Percentiles rank a stretch among this genome's conserved stretches.
These are phyloP conservation scores for Coniochaeta sp. DNA, from an alignment of 2,329 filamentous ascomycete species.

Conservation along the genomic window DNA sequence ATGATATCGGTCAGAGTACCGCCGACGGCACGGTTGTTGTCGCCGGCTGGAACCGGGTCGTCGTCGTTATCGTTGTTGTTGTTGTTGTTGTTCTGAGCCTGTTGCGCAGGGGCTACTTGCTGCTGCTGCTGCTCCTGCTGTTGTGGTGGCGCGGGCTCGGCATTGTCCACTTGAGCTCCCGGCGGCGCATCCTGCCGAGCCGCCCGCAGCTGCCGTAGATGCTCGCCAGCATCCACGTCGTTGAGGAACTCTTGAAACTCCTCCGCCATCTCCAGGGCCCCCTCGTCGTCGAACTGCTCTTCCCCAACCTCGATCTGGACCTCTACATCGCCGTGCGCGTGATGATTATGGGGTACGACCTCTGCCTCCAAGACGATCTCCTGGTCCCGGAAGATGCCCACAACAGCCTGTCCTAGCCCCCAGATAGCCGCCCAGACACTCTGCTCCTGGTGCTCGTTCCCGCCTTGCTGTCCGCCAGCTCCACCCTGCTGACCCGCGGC, in stretches of 20 bases:
- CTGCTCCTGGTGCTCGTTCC: neutral
- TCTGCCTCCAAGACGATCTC: constrained; percentile 4
- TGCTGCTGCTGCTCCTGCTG: constrained; percentile 2
- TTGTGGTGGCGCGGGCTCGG: neutral
- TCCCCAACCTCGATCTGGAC: constrained; percentile 25
- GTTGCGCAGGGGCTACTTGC: constrained; percentile 7
- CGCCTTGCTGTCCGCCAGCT: neutral
- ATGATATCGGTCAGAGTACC: constrained; percentile 31
- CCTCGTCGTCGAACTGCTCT: constrained; percentile 18
- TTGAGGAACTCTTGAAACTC: constrained; percentile 12
- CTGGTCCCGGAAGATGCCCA: constrained; percentile 5
- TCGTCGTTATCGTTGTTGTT: constrained; percentile 14
- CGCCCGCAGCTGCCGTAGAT: constrained; percentile 3
- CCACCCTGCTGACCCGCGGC: neutral
- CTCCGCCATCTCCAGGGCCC: constrained; percentile 10
- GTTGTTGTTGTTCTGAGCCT: constrained; percentile 10
- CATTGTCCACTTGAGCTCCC: too few relatives aligned
- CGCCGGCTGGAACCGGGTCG: constrained; percentile 10
- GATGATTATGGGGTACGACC: constrained; percentile 1
- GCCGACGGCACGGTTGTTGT: constrained; percentile 12
- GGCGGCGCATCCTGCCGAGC: too few relatives aligned
- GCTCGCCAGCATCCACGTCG: constrained; percentile 13
- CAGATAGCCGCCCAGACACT: constrained; percentile 7
- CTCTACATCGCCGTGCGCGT: constrained; percentile 10
- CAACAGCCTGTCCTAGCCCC: constrained; percentile 7